These are phyloP conservation scores for Eimeria acervulina DNA, from an alignment of 169 alveolate genomes.

Conservation along the genomic window DNA sequence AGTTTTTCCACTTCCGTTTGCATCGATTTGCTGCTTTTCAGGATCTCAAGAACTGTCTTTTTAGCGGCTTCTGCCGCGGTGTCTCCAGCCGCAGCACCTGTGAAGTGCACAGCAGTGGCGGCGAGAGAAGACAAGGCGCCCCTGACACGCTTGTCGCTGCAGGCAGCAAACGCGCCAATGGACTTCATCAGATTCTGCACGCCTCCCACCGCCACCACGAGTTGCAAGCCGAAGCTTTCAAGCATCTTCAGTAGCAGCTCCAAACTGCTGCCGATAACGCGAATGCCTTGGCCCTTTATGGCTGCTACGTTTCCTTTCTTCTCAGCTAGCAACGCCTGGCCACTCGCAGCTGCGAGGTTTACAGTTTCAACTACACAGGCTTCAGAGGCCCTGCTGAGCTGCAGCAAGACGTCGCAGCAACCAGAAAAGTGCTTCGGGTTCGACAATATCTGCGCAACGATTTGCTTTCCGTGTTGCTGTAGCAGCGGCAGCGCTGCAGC, in stretches of 20 bases:
- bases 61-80: constrained; percentile 15
- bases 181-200: constrained; percentile 46
- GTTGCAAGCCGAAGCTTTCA: constrained; percentile 71
- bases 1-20: constrained; percentile 49
- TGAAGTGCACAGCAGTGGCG: constrained; percentile 68
- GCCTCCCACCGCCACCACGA: constrained; percentile 71
- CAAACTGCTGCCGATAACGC: constrained; percentile 59
- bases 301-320: constrained; percentile 80
- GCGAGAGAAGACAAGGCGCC: constrained; percentile 44
- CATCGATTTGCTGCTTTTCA: constrained; percentile 81
- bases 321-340: constrained; percentile 68
- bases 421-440: constrained; percentile 53
- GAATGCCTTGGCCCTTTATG: constrained; percentile 67
- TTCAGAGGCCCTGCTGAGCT: constrained; percentile 50
- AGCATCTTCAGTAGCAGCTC: constrained; percentile 69
- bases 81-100: constrained; percentile 55
- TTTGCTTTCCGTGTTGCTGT: constrained; percentile 54
- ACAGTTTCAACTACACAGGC: constrained; percentile 42
- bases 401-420: constrained; percentile 68
- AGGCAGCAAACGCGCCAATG: constrained; percentile 60
- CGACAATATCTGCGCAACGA: constrained; percentile 12
- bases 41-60: constrained; percentile 28
- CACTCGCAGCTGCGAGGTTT: constrained; percentile 30
- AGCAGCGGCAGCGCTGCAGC: constrained; percentile 70
- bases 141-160: constrained; percentile 80